A percentile compares a stretch with the other conserved stretches of the same genome.
Evolutionary conservation across 768 basidiomycete species (phyloP).

Genomic region (Omphalotus guepiniiformis): DNA sequence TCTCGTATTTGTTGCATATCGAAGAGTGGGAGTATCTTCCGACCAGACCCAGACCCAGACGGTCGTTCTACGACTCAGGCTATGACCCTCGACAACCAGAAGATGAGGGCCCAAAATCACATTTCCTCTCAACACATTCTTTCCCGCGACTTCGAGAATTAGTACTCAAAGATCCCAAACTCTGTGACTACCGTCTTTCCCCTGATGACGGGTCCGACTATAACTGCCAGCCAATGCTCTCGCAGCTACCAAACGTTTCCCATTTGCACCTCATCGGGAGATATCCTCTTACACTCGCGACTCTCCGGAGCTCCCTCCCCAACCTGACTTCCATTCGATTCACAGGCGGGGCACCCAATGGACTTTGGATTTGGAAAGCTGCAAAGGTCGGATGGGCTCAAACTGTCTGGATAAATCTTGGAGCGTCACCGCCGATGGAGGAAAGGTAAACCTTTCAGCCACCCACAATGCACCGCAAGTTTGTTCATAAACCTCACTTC

Average conservation of each 20-base stretch:
- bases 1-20: conserved; percentile 12
- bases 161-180: conserved; percentile 1
- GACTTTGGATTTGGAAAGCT: neutral
- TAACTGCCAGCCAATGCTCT: neutral
- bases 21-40: conserved; percentile 1
- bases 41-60: neutral
- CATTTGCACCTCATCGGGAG: conserved; percentile 10
- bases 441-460: too few species aligned
- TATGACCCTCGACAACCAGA: neutral
- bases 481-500: neutral
- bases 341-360: conserved; percentile 1
- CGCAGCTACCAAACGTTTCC: conserved; percentile 9
- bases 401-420: too few species aligned
- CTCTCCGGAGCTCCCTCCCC: conserved; percentile 1
- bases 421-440: too few species aligned
- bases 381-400: too few species aligned
- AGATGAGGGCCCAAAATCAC: conserved; percentile 1
- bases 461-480: too few species aligned
- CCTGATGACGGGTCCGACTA: neutral
- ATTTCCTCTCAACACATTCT: conserved; percentile 7
- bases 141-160: conserved; percentile 5
- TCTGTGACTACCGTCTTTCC: neutral
- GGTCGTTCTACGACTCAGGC: neutral
- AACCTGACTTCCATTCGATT: conserved; percentile 10
- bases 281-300: neutral